Evolutionary conservation across 2,329 filamentous ascomycete species (phyloP).

Genomic region (Scytalidium lignicola): DNA sequence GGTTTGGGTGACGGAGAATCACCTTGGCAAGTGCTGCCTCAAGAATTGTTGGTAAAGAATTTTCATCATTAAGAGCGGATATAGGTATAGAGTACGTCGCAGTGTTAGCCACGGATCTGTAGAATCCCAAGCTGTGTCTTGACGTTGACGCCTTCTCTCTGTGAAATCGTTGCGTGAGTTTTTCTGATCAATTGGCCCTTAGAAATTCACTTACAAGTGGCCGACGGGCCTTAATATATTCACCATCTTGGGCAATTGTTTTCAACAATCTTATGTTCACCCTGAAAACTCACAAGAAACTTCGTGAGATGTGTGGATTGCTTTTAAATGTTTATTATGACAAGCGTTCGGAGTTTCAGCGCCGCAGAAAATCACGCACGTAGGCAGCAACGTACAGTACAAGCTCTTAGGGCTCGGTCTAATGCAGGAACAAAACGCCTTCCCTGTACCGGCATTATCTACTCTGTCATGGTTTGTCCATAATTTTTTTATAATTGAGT

Average conservation of each 20-base stretch:
- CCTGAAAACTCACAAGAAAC: too few relatives aligned
- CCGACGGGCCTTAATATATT: constrained; percentile 11
- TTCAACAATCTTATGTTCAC: background rate
- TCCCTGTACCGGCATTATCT: too few relatives aligned
- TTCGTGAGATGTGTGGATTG: too few relatives aligned
- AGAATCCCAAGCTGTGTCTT: constrained; percentile 13
- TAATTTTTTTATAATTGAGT: too few relatives aligned
- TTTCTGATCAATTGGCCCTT: background rate
- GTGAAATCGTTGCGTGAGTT: background rate
- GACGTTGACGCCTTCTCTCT: constrained; percentile 15
- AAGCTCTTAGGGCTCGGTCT: too few relatives aligned
- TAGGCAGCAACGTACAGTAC: too few relatives aligned
- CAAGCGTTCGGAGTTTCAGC: too few relatives aligned
- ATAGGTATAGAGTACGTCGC: constrained; percentile 39
- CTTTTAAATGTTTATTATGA: too few relatives aligned
- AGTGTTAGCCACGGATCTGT: constrained; percentile 37
- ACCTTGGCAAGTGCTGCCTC: constrained; percentile 35
- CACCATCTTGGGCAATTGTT: background rate
- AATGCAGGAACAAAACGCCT: too few relatives aligned
- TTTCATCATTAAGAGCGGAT: constrained; percentile 9
- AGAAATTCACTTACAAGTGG: constrained; percentile 7
- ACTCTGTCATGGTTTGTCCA: too few relatives aligned
- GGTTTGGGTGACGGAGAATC: constrained; percentile 38
- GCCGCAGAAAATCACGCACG: too few relatives aligned
- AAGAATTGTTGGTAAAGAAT: constrained; percentile 19